Base-by-base conservation (phyloP, 2,329 filamentous ascomycete genomes). In the Microcyclosporella mali region DNA sequence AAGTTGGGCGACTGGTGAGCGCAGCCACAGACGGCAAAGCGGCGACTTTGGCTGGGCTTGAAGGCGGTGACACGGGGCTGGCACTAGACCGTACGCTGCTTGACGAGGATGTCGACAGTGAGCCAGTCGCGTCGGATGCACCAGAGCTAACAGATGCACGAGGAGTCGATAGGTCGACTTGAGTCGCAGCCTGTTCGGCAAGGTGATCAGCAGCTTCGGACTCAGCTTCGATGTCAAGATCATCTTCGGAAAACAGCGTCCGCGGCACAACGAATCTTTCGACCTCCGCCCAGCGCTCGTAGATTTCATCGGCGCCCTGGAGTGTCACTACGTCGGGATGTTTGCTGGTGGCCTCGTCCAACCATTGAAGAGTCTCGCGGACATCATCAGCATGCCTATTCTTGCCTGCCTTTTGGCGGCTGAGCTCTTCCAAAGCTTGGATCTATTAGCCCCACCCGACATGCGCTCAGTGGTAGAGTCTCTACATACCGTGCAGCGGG, bases 281-380 rank as follows among this genome's bases (percentile, higher is more conserved):
- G n/a, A 73, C 71, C 48, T 73, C 66, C 11, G 61, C 63, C 71
- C 71, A 74, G n/a, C 63, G 66, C 29, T 61, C 54, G 49, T 66
- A 74, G 30, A 61, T 62, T 51, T 74, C 70, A 30, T 70, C 69
- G 32, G 61, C 67, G 36, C 70, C 71, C 51, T 74, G 70, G 37
- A 74, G 60, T 37, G 69, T 63, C 40, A 73, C 68, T 41, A 63
- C 59, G 33, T 66, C 54, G 30, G 69, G 64, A 31, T 56, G 52
- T 34, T 64, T 62, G 28, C 67, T 70, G n/a, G 71, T 74, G 42
- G 70, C 67, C 27, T 72, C 67, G 52, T 74, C 71, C 36, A 74
- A 65, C 71, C 71, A 74, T 49, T 67, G 63, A 35, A 74, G 62
- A 33, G 70, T 70, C 49, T 73, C 70, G 47, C 64, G 65, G 39